These are phyloP conservation scores for Symbiotaphrina buchneri DNA, from an alignment of 495 filamentous ascomycete genomes.

Conservation along the genomic window DNA sequence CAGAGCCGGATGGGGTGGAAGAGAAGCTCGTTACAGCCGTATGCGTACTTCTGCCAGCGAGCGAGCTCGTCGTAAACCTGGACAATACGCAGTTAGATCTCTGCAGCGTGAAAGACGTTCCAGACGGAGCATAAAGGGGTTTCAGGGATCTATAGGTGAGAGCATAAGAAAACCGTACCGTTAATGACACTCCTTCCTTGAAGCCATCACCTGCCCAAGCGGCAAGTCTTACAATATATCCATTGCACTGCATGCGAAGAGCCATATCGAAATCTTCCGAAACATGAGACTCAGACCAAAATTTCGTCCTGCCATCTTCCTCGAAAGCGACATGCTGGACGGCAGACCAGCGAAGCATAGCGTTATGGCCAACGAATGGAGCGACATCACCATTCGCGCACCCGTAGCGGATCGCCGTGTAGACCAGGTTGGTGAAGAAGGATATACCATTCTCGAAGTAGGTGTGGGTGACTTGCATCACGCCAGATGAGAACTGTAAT, in stretches of 20 bases:
- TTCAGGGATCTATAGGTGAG: too few species aligned
- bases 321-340: slow-evolving; percentile 53
- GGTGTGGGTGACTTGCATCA: slow-evolving; percentile 56
- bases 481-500: slow-evolving; percentile 58
- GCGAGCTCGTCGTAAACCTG: slow-evolving; percentile 54
- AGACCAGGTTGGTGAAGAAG: slow-evolving; percentile 69
- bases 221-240: slow-evolving; percentile 54
- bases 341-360: slow-evolving; percentile 55
- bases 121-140: too few species aligned
- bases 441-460: slow-evolving; percentile 20
- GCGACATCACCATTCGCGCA: slow-evolving; percentile 65
- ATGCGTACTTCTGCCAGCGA: slow-evolving; percentile 22
- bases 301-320: slow-evolving; percentile 46
- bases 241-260: slow-evolving; percentile 44
- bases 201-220: slow-evolving; percentile 53
- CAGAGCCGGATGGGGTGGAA: slow-evolving; percentile 20
- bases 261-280: slow-evolving; percentile 78
- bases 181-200: slow-evolving; percentile 66
- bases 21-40: slow-evolving; percentile 18
- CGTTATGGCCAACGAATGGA: slow-evolving; percentile 46
- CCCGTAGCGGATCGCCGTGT: slow-evolving; percentile 52
- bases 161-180: too few species aligned
- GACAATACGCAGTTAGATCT: too few species aligned
- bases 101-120: too few species aligned
- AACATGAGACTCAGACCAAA: slow-evolving; percentile 63